Evolutionary conservation across 2,329 filamentous ascomycete species (phyloP), one percentile per base, ranked within the genome.

Genomic region (Sporothrix pseudoabietina): DNA sequence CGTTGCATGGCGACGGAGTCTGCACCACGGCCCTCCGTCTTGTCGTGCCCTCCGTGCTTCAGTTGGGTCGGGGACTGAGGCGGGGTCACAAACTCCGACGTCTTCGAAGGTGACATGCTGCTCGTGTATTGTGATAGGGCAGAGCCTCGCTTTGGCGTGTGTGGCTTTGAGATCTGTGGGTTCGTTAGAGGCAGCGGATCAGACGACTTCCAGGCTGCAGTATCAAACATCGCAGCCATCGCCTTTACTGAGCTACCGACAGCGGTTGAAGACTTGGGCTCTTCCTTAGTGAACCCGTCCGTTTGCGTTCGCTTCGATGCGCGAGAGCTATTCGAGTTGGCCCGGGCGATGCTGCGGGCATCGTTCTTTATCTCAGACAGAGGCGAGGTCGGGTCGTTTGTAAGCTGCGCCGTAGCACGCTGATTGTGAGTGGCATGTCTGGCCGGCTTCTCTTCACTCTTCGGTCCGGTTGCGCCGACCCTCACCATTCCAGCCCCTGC

Each of bases 171-270:
- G 1, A 16, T 14, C 41, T 32, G 59, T 5, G 19, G 7, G 19
- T 39, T 47, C n/a, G 19, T 32, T 10, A 63, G 9, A 3, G 65
- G 16, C 16, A 69, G 4, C 47, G 47, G 8, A 1, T 57, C 47
- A 10, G 65, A 41, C 0, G 73, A 61, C 5, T 54, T 63, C 44
- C 75, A 71, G 14, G 76, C 77, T 6, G 78, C 79, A 55, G 77
- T 82, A 75, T 88, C 85, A 77, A 87, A 87, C 77, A 84, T 82
- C 49, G 86, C 86, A 4, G 86, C 83, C 81, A 88, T 87, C 1
- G 84, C 85, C 76, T 80, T 85, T 14, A 87, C 86, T 3, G 75
- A 69, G 30, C 75, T 74, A n/a, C 26, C 47, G 1, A 14, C 22
- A 3, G 49, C 41, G 19, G 52, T 22, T 26, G 68, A 26, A 14